Conservation (phyloP, 176 grass and related monocot species). For the Musa itinerans region DNA sequence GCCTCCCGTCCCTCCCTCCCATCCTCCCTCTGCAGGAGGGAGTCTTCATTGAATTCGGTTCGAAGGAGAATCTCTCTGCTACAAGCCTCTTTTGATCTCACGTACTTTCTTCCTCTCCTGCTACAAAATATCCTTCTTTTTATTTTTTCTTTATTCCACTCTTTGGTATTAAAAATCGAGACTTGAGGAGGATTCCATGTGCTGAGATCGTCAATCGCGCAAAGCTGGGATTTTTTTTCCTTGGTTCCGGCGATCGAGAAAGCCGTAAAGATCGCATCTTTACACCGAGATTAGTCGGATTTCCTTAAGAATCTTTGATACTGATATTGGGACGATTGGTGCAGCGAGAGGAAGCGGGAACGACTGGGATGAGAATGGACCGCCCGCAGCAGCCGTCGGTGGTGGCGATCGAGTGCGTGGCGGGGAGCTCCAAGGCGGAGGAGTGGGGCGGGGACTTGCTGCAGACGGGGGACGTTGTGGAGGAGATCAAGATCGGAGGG, state of each 20-base stretch:
- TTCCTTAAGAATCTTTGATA: not conserved
- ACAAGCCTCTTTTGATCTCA: not conserved
- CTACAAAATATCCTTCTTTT: not conserved
- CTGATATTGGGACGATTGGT: not conserved
- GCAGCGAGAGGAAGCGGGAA: not conserved
- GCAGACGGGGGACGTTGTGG: slow-evolving; percentile 69
- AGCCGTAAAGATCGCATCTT: not conserved
- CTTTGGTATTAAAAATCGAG: not conserved
- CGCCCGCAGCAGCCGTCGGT: slow-evolving; percentile 32
- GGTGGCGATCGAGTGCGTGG: slow-evolving; percentile 79
- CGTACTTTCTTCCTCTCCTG: not conserved
- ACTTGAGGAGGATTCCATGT: not conserved
- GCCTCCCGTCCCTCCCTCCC: too few species aligned
- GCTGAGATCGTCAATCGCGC: not conserved
- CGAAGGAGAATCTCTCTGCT: not conserved
- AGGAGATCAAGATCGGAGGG: slow-evolving; percentile 49
- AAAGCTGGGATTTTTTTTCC: not conserved
- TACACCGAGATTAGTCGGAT: not conserved
- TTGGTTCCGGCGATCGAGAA: not conserved
- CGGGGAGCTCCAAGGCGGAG: slow-evolving; percentile 61
- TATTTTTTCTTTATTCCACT: not conserved
- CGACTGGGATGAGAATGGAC: slow-evolving; percentile 4
- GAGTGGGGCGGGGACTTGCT: slow-evolving; percentile 68
- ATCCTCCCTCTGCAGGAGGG: not conserved
- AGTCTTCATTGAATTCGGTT: not conserved